Percentiles rank a stretch among this genome's conserved stretches.
Evolutionary conservation across 73 alveolate genomes (phyloP).

Genomic region (Halteria grandinella): DNA sequence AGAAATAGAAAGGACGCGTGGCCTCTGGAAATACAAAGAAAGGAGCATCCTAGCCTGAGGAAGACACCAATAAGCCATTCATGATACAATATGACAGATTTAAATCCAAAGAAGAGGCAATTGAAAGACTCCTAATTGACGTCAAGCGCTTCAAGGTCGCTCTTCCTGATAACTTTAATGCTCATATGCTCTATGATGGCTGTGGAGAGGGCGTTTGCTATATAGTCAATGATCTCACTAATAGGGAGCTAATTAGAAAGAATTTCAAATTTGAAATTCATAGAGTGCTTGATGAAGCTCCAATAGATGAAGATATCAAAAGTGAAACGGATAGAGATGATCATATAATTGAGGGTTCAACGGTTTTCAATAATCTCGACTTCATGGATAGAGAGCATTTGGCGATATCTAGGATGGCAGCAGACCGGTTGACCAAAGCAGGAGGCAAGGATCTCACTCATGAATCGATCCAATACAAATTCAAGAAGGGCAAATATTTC

Average conservation of each 20-base stretch:
- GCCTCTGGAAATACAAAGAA: no score
- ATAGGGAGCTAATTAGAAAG: slow-evolving; percentile 87
- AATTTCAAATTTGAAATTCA: slow-evolving; percentile 81
- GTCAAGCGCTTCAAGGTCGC: slow-evolving; percentile 34
- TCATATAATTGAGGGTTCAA: slow-evolving; percentile 11
- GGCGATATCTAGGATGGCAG: background rate
- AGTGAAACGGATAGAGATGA: slow-evolving; percentile 23
- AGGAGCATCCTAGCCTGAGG: no score
- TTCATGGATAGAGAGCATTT: background rate
- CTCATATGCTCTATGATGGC: slow-evolving; percentile 74
- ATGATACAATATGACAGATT: slow-evolving; percentile 11
- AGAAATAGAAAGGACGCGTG: no score
- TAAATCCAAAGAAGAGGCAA: slow-evolving; percentile 31
- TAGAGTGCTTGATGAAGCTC: slow-evolving; percentile 35
- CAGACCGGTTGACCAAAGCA: slow-evolving; percentile 8
- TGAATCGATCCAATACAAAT: background rate
- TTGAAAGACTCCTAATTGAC: slow-evolving; percentile 21
- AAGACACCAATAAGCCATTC: no score
- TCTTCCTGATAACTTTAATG: slow-evolving; percentile 24
- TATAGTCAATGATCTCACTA: slow-evolving; percentile 83
- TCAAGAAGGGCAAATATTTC: slow-evolving; percentile 2
- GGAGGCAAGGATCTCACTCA: slow-evolving; percentile 30
- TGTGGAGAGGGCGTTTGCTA: slow-evolving; percentile 88
- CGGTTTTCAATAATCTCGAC: background rate
- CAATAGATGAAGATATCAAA: slow-evolving; percentile 1